Percentiles rank a stretch among this genome's conserved stretches.
These are phyloP conservation scores for Ceratocystis destructans DNA, from an alignment of 2,329 filamentous ascomycete genomes.

Conservation along the genomic window DNA sequence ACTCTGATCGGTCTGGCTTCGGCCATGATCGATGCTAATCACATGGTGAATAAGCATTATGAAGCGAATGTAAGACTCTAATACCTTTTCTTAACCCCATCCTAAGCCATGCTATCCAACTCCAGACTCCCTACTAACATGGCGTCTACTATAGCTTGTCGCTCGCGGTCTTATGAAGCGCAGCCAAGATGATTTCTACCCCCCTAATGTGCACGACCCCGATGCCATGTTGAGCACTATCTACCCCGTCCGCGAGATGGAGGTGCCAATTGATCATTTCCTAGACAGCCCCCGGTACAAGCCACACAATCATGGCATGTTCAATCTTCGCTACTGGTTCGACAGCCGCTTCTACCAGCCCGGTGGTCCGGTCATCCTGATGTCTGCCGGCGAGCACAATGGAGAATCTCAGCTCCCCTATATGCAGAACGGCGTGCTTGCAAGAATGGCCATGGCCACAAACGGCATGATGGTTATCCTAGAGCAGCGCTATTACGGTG, in stretches of 20 bases:
- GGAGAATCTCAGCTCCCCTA: conserved; percentile 51
- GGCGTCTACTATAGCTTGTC: not conserved
- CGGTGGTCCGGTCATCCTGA: conserved; percentile 69
- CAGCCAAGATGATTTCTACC: not conserved
- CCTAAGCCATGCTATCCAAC: not conserved
- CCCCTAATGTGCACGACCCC: not conserved
- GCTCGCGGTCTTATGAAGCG: not conserved
- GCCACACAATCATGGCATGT: conserved; percentile 56
- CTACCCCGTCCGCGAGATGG: conserved; percentile 31
- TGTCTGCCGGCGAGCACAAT: conserved; percentile 57
- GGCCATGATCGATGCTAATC: conserved; percentile 1
- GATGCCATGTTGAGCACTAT: not conserved
- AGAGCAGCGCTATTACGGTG: conserved; percentile 79
- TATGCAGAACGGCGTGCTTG: conserved; percentile 64
- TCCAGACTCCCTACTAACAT: not conserved
- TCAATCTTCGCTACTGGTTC: conserved; percentile 69
- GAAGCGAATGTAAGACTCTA: not conserved
- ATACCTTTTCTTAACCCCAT: no score
- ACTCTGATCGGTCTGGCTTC: not conserved
- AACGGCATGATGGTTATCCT: conserved; percentile 65
- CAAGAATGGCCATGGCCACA: conserved; percentile 55
- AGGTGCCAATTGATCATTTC: conserved; percentile 61
- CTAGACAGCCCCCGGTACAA: conserved; percentile 66
- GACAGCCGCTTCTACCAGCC: conserved; percentile 60
- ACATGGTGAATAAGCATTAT: not conserved